Percentiles rank a stretch among this genome's conserved stretches.
Conservation (phyloP, 352 stramenopile genomes). For the Pythium dissotocum region DNA sequence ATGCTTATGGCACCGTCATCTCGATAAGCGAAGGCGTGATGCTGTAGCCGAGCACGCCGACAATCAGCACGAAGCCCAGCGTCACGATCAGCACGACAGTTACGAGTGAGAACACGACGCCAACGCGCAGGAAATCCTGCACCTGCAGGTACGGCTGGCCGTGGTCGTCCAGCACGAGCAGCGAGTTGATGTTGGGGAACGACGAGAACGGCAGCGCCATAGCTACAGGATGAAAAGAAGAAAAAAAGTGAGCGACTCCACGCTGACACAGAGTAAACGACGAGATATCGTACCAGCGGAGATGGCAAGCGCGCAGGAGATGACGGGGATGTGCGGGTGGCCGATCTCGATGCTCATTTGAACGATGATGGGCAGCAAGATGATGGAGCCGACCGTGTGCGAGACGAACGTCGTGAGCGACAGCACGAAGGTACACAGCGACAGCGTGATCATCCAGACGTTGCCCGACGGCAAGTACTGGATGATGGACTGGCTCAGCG, state of each 20-base stretch:
- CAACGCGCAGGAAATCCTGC: constrained; percentile 85
- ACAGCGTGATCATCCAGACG: constrained; percentile 85
- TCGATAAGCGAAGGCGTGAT: constrained; percentile 41
- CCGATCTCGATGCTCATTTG: constrained; percentile 87
- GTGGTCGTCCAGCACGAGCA: constrained; percentile 90
- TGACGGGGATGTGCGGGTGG: constrained; percentile 84
- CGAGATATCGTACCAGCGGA: constrained; percentile 65
- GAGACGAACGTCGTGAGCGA: constrained; percentile 93
- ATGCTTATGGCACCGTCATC: background rate
- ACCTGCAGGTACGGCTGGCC: constrained; percentile 86
- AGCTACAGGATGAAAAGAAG: constrained; percentile 33
- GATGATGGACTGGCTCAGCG: constrained; percentile 82
- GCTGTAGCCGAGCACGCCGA: constrained; percentile 76
- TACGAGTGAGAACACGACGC: constrained; percentile 85
- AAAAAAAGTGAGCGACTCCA: background rate
- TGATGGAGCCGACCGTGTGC: constrained; percentile 92
- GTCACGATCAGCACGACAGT: constrained; percentile 85
- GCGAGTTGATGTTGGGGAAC: constrained; percentile 93
- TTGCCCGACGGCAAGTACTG: constrained; percentile 74
- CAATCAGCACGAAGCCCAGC: constrained; percentile 83
- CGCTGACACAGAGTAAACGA: background rate
- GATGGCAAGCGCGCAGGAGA: constrained; percentile 83
- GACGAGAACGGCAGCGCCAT: constrained; percentile 92
- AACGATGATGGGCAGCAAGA: constrained; percentile 92
- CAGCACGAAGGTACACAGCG: constrained; percentile 85